These are phyloP conservation scores for Coemansia sp. DNA, from an alignment of 192 early-diverging fungal genomes.

Conservation along the genomic window DNA sequence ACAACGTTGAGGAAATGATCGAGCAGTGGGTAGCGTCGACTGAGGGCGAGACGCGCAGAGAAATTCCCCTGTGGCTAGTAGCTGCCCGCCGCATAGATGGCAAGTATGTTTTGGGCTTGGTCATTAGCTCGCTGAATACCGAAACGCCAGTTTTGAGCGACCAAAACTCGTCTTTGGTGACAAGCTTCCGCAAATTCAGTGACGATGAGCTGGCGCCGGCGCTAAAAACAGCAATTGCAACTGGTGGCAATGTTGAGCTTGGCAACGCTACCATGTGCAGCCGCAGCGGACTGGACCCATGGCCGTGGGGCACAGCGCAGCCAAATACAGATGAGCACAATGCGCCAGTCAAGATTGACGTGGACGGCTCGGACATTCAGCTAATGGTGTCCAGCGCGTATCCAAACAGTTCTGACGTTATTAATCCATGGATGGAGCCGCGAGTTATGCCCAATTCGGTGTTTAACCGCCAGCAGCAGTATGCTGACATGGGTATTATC, in stretches of 20 bases:
- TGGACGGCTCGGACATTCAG: slow-evolving; percentile 1
- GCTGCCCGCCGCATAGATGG: slow-evolving; percentile 19
- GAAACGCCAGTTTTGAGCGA: neutral
- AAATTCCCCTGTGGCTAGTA: slow-evolving; percentile 38
- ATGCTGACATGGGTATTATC: slow-evolving; percentile 11
- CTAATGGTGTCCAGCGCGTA: slow-evolving; percentile 22
- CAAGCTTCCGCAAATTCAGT: slow-evolving; percentile 11
- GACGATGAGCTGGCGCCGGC: slow-evolving; percentile 8
- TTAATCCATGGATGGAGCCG: slow-evolving; percentile 35
- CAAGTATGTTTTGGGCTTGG: slow-evolving; percentile 27
- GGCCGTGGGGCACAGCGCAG: slow-evolving; percentile 28
- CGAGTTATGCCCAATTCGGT: slow-evolving; percentile 19
- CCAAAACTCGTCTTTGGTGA: slow-evolving; percentile 1
- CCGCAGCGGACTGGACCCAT: slow-evolving; percentile 27
- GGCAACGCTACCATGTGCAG: slow-evolving; percentile 12
- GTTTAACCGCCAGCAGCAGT: slow-evolving; percentile 19
- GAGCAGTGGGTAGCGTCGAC: slow-evolving; percentile 25
- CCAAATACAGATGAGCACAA: neutral
- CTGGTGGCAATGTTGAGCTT: slow-evolving; percentile 5
- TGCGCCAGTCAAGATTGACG: slow-evolving; percentile 11
- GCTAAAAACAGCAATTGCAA: slow-evolving; percentile 12
- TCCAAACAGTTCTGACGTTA: slow-evolving; percentile 4
- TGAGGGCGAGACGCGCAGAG: slow-evolving; percentile 23
- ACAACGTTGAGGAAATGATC: slow-evolving; percentile 20
- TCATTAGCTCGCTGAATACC: slow-evolving; percentile 22